Percentiles rank a stretch among this genome's conserved stretches.
These are phyloP conservation scores for Berberis thunbergii DNA, from an alignment of 164 flowering plant species.

Conservation along the genomic window DNA sequence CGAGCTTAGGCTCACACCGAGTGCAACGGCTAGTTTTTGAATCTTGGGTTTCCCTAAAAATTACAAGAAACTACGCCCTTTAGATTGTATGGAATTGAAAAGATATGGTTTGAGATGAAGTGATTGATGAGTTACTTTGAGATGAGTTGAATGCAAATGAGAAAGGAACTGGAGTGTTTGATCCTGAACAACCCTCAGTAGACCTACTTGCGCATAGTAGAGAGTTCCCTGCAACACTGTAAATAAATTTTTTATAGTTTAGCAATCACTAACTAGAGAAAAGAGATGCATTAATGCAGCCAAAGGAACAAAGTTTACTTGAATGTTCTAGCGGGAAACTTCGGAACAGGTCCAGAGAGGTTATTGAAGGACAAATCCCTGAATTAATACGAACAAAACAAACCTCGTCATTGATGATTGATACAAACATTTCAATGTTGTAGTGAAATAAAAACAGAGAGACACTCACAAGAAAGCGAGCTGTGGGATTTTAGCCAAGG, in stretches of 20 bases:
- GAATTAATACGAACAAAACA: conserved; percentile 13
- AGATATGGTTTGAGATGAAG: neutral
- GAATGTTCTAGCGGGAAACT: conserved; percentile 75
- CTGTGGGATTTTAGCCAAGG: conserved; percentile 58
- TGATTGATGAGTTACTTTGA: conserved; percentile 23
- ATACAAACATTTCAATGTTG: conserved; percentile 3
- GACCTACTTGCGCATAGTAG: conserved; percentile 53
- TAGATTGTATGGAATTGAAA: neutral
- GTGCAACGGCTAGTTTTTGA: conserved; percentile 56
- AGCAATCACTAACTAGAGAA: neutral
- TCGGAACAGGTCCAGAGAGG: conserved; percentile 81
- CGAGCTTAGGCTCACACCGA: conserved; percentile 52
- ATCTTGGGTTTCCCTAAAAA: conserved; percentile 36
- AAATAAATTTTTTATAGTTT: neutral
- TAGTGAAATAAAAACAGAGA: conserved; percentile 7
- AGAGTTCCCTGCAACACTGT: conserved; percentile 69
- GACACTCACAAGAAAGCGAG: conserved; percentile 91
- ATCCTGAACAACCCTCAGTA: conserved; percentile 51
- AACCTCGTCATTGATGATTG: conserved; percentile 9
- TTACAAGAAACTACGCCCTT: neutral
- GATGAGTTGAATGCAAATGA: conserved; percentile 40
- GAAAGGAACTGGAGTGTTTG: conserved; percentile 30
- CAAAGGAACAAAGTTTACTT: conserved; percentile 31
- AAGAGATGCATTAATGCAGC: neutral
- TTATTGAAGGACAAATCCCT: conserved; percentile 93